Percentiles rank a stretch among this genome's conserved stretches.
Conservation (phyloP, 495 filamentous ascomycete genomes). For the Pseudomonodictys pantanalensis region DNA sequence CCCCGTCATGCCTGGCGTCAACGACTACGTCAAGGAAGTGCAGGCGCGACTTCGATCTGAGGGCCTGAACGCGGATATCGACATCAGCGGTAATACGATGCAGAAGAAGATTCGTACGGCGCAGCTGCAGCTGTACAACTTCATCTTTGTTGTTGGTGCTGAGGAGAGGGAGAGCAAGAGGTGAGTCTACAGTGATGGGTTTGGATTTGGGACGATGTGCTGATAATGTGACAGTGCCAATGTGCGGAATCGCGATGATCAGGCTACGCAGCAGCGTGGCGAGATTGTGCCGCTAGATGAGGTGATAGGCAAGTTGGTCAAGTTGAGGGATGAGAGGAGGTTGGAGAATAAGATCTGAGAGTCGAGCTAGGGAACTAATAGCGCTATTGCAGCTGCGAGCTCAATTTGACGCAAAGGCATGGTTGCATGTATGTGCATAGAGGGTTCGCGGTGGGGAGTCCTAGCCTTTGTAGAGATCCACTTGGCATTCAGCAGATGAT, state of each 20-base stretch:
- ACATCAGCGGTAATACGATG: constrained; percentile 86
- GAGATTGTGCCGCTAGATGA: constrained; percentile 72
- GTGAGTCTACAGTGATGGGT: neutral
- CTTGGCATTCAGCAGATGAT: too few species aligned
- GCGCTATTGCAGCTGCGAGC: too few species aligned
- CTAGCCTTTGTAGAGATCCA: too few species aligned
- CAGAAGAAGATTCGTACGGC: constrained; percentile 92
- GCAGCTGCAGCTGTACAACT: constrained; percentile 87
- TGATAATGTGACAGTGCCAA: constrained; percentile 91
- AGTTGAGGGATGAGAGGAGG: constrained; percentile 56
- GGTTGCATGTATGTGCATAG: too few species aligned
- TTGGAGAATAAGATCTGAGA: constrained; percentile 24
- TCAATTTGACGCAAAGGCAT: too few species aligned
- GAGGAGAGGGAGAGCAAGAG: constrained; percentile 44
- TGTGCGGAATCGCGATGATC: constrained; percentile 86
- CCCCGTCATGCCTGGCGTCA: constrained; percentile 79
- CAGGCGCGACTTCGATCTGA: constrained; percentile 57
- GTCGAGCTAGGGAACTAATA: too few species aligned
- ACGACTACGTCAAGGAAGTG: constrained; percentile 85
- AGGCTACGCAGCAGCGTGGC: constrained; percentile 71
- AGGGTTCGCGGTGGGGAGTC: too few species aligned
- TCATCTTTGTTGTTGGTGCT: constrained; percentile 62
- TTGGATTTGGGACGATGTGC: constrained; percentile 70
- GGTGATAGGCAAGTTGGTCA: constrained; percentile 67
- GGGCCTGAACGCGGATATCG: constrained; percentile 78